Evolutionary conservation across 805 yeast species (phyloP), one percentile per base, ranked within the genome.

Genomic region (Suhomyces kilbournensis): DNA sequence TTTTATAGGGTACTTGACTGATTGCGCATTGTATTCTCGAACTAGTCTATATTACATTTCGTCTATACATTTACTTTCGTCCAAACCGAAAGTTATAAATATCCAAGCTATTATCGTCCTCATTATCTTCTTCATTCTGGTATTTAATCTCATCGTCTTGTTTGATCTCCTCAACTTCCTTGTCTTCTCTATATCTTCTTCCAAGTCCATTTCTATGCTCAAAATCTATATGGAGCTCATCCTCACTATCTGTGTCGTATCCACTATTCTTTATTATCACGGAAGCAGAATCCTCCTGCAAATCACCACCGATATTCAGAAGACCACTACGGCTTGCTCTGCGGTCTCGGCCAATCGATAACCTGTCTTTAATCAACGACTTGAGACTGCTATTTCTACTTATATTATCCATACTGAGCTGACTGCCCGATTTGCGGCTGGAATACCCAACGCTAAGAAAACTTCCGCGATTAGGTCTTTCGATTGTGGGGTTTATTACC

Each of bases 161-260:
- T 7, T 26, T 8, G 2, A 26, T 26, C 28, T 28, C 32, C 5
- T 28, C 32, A 28, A 12, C 32, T 28, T 28, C n/a, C 12, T 10
- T 28, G 6, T 26, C 35, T 10, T 30, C 25, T 19, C 19, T 10
- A 12, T 39, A 20, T 23, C 42, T 28, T 8, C 23, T 34, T 4
- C 35, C 35, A n/a, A 32, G 15, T 15, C 35, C 35, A 25, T 52
- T 23, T 5, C 6, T 7, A 22, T 10, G 28, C 15, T 2, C 14
- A 4, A 38, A 38, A 5, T 17, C 42, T 8, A 19, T 17, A 9
- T 19, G 23, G 3, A 19, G 42, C 15, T 52, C 53, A n/a, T 40
- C 40, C 22, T 52, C 55, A n/a, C 46, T 44, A 20, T 53, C 55
- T 12, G 53, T 34, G 12, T 44, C 46, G 44, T 53, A 53, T 8